Evolutionary conservation across 768 basidiomycete genomes (phyloP).

Genomic region (Peribolospora kevripleyi): DNA sequence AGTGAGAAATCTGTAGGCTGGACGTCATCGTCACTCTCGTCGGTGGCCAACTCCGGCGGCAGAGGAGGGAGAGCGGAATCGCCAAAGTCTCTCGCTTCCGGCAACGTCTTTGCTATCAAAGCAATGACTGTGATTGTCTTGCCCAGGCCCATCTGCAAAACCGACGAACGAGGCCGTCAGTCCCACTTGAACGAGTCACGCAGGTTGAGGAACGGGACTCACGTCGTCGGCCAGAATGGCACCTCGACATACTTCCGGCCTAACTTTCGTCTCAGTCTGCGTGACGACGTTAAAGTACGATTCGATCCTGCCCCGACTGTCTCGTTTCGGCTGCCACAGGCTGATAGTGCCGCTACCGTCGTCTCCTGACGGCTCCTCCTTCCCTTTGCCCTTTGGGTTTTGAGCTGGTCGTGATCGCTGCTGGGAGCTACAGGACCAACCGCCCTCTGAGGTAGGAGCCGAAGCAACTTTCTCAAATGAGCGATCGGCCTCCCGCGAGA

Average conservation of each 20-base stretch:
- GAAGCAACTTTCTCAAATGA: too few relatives aligned
- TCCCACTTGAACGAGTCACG: not conserved
- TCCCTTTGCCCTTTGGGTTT: conserved; percentile 16
- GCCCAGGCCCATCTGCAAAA: conserved; percentile 76
- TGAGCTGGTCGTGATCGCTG: conserved; percentile 28
- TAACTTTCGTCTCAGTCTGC: conserved; percentile 34
- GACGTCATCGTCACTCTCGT: too few relatives aligned
- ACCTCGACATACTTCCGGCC: conserved; percentile 35
- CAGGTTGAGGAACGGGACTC: conserved; percentile 19
- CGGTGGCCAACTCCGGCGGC: not conserved
- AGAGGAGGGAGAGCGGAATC: conserved; percentile 7
- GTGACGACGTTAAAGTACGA: conserved; percentile 67
- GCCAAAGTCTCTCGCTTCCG: conserved; percentile 42
- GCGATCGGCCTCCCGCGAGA: conserved; percentile 36
- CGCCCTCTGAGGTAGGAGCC: too few relatives aligned
- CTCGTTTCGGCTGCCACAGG: conserved; percentile 27
- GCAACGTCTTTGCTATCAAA: conserved; percentile 63
- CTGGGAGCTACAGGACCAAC: conserved; percentile 8
- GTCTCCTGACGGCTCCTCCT: conserved; percentile 4
- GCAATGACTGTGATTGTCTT: conserved; percentile 93
- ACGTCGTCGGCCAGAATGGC: conserved; percentile 94
- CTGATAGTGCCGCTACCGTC: conserved; percentile 6
- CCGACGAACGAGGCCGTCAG: not conserved
- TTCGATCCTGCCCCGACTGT: conserved; percentile 17
- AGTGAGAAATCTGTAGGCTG: too few relatives aligned